Evolutionary conservation across 495 filamentous ascomycete species (phyloP).

Genomic region (Penicillium steckii): DNA sequence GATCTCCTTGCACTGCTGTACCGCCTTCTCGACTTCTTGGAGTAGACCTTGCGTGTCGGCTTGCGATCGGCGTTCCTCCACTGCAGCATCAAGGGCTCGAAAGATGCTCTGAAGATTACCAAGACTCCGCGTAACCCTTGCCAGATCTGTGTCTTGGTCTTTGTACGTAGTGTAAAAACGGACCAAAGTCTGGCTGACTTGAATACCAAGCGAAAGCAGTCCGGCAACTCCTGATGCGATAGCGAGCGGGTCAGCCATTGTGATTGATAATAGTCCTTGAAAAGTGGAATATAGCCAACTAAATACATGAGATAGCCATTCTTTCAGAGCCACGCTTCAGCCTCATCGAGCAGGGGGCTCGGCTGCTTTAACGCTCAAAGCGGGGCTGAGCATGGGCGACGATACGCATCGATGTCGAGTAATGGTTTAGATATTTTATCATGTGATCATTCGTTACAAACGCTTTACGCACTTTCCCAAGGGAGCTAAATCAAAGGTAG

Average conservation of each 20-base stretch:
- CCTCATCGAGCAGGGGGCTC: no score
- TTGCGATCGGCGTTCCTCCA: slow-evolving; percentile 19
- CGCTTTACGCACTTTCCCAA: no score
- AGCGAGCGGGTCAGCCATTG: not conserved
- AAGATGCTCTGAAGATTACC: slow-evolving; percentile 18
- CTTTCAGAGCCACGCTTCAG: no score
- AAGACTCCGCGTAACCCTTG: slow-evolving; percentile 12
- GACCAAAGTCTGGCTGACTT: slow-evolving; percentile 25
- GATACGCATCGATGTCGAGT: no score
- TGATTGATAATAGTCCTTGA: not conserved
- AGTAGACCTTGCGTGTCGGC: slow-evolving; percentile 20
- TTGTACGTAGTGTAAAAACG: slow-evolving; percentile 29
- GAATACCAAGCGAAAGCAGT: slow-evolving; percentile 30
- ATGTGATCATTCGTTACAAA: no score
- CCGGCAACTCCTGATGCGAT: slow-evolving; percentile 26
- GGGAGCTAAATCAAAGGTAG: no score
- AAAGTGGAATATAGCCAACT: no score
- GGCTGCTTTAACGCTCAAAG: no score
- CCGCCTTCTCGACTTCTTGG: slow-evolving; percentile 17
- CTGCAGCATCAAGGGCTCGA: slow-evolving; percentile 12
- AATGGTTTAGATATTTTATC: no score
- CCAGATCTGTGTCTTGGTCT: slow-evolving; percentile 14
- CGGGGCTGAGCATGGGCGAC: no score
- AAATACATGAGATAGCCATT: no score
- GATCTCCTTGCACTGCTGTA: slow-evolving; percentile 21